Base-by-base conservation (phyloP, 768 basidiomycete genomes). In the Russula abietina region DNA sequence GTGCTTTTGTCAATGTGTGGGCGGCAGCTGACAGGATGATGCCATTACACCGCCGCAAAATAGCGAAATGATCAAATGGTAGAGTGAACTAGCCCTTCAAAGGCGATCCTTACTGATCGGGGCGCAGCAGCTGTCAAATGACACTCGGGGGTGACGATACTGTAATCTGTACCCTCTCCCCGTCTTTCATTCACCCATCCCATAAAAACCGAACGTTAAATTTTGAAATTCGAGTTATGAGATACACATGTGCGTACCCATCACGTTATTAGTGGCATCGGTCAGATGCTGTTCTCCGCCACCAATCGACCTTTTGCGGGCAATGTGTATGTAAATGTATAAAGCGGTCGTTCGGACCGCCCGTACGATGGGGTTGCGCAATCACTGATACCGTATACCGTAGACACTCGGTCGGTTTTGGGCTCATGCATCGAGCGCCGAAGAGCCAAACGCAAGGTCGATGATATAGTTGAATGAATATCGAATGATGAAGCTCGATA, bases 381-480 rank as follows among this genome's bases (percentile, higher is more conserved):
- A 30, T 30, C 38, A 43, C 19, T 8, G 1, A 14, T 19, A 39
- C 39, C 39, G 3, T 33, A 43, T 43, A 45, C n/a, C 19, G 43
- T 22, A 22, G n/a, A 45, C 43, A 19, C 43, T 45, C 4, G 43
- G n/a, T 22, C 43, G n/a, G 43, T 4, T 11, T 43, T 45, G 43
- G 19, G 39, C 24, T 26, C 39, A 9, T n/a, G 38, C 11, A 12
- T 22, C 28, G 26, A 32, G 48, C 48, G 48, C 57, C 24, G 49
- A 26, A 5, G 57, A 26, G 57, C 57, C 49, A 59, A 38, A 11
- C 14, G 19, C 38, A 59, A 33, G 57, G 57, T 48, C 33, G 46
- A 11, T 5, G 32, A 19, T 10, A 16, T 17, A 26, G 39, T 39
- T 28, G 19, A 17, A 38, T 43, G 56, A 57, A 33, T 33, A 33